Conservation (phyloP, 2,329 filamentous ascomycete genomes). For the Penicillium frequentans region DNA sequence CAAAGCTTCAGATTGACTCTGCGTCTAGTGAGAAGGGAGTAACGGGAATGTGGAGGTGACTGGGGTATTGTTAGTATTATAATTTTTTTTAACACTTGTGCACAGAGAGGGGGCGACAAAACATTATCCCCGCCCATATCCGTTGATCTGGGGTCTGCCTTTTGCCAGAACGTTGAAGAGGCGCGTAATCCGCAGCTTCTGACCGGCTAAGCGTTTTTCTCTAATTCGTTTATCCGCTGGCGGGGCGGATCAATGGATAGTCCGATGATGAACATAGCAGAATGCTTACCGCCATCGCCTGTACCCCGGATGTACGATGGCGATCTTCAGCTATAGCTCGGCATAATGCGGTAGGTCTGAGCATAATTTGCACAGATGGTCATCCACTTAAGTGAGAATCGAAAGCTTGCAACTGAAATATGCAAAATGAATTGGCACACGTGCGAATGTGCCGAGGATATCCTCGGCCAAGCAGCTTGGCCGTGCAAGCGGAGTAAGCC, state of each 20-base stretch:
- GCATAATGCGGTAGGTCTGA: too few species aligned
- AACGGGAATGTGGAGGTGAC: background rate
- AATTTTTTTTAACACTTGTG: background rate
- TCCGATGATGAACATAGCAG: background rate
- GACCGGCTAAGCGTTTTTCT: slow-evolving; percentile 13
- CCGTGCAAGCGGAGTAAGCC: too few species aligned
- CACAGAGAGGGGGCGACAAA: slow-evolving; percentile 9
- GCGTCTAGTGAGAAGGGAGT: background rate
- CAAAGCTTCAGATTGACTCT: background rate
- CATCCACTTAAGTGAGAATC: background rate
- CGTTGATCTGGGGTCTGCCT: slow-evolving; percentile 1
- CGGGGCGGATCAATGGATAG: background rate
- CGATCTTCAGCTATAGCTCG: background rate
- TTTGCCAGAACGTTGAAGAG: background rate
- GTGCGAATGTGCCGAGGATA: background rate
- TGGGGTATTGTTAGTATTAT: background rate
- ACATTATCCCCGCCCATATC: slow-evolving; percentile 10
- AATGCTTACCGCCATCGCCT: background rate
- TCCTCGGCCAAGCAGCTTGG: too few species aligned
- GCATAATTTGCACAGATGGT: too few species aligned
- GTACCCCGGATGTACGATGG: background rate
- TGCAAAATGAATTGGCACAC: background rate
- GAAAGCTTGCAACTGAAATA: background rate
- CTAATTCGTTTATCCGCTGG: background rate
- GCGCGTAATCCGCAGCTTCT: background rate